phyloP scores from a whole-genome alignment of 768 basidiomycete genomes.

The Pholiota microspora region DNA sequence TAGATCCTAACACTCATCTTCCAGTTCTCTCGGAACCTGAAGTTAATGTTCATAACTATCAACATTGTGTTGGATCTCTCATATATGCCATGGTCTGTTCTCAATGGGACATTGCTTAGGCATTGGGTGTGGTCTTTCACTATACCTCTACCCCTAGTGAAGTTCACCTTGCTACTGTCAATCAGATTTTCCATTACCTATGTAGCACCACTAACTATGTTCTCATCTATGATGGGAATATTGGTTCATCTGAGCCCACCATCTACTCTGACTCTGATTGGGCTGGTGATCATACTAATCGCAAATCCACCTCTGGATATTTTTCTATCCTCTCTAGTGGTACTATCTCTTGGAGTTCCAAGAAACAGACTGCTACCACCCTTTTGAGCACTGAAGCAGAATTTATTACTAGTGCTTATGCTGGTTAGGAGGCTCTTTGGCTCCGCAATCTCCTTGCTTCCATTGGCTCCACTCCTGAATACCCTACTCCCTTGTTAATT shows the following conservation, averaged over 20 bases:
- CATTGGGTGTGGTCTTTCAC: neutral
- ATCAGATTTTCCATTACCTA: neutral
- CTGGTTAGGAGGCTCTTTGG: neutral
- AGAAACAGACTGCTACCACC: neutral
- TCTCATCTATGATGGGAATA: neutral
- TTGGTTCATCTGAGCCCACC: neutral
- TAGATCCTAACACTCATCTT: slow-evolving; percentile 1
- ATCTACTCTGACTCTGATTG: neutral
- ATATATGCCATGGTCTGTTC: neutral
- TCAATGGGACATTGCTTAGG: neutral
- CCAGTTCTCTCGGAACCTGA: neutral
- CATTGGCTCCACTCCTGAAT: neutral
- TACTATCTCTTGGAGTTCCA: neutral
- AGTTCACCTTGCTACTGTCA: neutral
- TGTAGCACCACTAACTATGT: neutral
- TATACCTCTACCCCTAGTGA: neutral
- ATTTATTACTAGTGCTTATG: neutral
- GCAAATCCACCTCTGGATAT: slow-evolving; percentile 1
- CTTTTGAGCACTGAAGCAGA: neutral
- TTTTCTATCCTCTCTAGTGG: neutral
- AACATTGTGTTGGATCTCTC: neutral
- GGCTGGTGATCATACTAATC: neutral
- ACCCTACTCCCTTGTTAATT: neutral
- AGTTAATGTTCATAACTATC: neutral
- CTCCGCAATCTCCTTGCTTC: neutral